Base-by-base conservation (phyloP, 1,284 basidiomycete species). In the Stereum hirsutum region DNA sequence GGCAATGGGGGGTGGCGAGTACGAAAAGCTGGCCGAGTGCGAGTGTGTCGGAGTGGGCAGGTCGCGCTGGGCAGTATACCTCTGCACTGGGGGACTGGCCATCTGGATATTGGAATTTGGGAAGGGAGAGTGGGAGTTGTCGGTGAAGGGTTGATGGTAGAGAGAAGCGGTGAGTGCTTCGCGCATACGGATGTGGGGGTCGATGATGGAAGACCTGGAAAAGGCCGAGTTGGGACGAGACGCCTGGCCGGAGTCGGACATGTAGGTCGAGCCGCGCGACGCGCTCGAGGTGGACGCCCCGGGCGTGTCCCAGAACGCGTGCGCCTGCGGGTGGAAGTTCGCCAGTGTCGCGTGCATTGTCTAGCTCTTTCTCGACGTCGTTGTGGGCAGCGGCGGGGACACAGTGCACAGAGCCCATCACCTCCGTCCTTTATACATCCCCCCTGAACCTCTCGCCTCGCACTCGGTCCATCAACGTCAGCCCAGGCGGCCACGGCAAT, bases 301-400 rank as follows among this genome's bases (percentile, higher is more conserved):
- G 33, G 50, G 50, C 37, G 49, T 51, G 28, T 52, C 50, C 50
- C 50, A 52, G 43, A 52, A 51, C 44, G 45, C 26, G 46, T 44
- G 49, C 34, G 49, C 41, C 17, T 42, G 41, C 33, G 47, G 43
- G 28, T 42, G 40, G 43, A 43, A 41, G 45, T 43, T 41, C 39
- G 42, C 49, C 24, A 45, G 38, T 39, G 49, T 37, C 23, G 49
- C 23, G 41, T 45, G 43, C 49, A 51, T 51, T 35, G 45, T 43
- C 38, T 47, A n/a, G 28, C n/a, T 8, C 28, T 10, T 30, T 8
- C 28, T n/a, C n/a, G 42, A 46, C 37, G 23, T 7, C 25, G 36
- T 39, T 48, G 28, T 30, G 8, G 28, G n/a, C 28, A 31, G 15
- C 28, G 28, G 12, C 11, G 28, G 28, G 28, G 28, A 31, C 3